Conservation (phyloP, 331 rosid genomes). For the Rosa hybrid region DNA sequence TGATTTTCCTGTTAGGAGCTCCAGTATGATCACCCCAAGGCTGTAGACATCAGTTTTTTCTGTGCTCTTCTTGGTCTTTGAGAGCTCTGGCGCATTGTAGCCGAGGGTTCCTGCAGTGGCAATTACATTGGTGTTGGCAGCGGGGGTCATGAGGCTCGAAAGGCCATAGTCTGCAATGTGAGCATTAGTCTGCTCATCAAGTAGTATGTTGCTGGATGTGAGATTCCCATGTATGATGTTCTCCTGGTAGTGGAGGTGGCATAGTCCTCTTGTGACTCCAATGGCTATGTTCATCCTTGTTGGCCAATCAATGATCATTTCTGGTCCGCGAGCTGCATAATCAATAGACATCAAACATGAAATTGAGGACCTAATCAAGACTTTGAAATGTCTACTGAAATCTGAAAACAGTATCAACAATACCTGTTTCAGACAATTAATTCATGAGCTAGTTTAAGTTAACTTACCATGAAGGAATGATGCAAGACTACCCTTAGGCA, state of each 20-base stretch:
- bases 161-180: constrained; percentile 90
- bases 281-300: constrained; percentile 83
- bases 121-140: constrained; percentile 80
- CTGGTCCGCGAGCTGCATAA: constrained; percentile 80
- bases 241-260: constrained; percentile 69
- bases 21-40: constrained; percentile 87
- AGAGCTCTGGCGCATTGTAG: constrained; percentile 90
- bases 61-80: constrained; percentile 78
- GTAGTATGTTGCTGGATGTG: constrained; percentile 75
- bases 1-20: constrained; percentile 89
- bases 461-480: constrained; percentile 88
- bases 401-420: background rate
- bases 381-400: background rate
- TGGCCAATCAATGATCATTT: constrained; percentile 76
- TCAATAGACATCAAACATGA: background rate
- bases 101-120: constrained; percentile 94
- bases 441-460: background rate
- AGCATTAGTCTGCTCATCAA: constrained; percentile 70
- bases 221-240: constrained; percentile 81
- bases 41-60: constrained; percentile 79
- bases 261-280: constrained; percentile 64
- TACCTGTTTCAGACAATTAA: background rate
- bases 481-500: constrained; percentile 81
- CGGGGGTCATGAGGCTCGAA: constrained; percentile 77
- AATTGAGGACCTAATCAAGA: background rate